Base-by-base conservation (phyloP, 2,329 filamentous ascomycete genomes). In the Aspergillus sclerotialis region DNA sequence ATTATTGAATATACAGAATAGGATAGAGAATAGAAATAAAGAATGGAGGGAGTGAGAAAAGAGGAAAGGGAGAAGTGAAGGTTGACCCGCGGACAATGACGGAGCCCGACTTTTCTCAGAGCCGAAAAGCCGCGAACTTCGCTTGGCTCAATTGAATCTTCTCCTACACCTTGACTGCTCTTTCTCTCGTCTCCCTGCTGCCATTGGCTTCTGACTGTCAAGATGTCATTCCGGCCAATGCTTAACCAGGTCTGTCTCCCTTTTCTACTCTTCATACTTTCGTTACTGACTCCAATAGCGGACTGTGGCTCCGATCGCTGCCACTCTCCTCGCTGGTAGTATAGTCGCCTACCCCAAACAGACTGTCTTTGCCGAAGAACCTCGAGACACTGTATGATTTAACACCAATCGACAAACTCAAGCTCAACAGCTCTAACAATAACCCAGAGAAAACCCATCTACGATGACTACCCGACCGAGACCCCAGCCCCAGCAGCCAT, bases 331-430 rank as follows among this genome's bases (percentile, higher is more conserved):
- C 40, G 61, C 57, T 43, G 61, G 60, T 46, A 56, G 57, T 40
- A 51, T 63, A 33, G 55, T 55, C 40, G 39, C 61, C 43, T 59
- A 61, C 46, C 63, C 63, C 35, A 58, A 58, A 41, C 56, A 55
- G 36, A 64, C 56, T 37, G 62, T 55, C 17, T 63, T 56, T 41
- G 65, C 65, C 36, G 65, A 69, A 50, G 58, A 58, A 37, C 60
- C 64, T 33, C 46, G 46, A 25, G 54, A 63, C 19, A 32, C 40
- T 25, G 62, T 61, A 60, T 40, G 55, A 40, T 10, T 35, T 39
- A 19, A 12, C 24, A 33, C 15, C 17, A 24, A 7, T 10, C n/a
- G 28, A 18, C 7, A 12, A 18, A 17, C 14, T 17, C 32, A 29
- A 23, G 29, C 30, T n/a, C n/a, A n/a, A n/a, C n/a, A n/a, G n/a